phyloP scores from a whole-genome alignment of 768 basidiomycete genomes.

The Sistotremastrum suecicum region DNA sequence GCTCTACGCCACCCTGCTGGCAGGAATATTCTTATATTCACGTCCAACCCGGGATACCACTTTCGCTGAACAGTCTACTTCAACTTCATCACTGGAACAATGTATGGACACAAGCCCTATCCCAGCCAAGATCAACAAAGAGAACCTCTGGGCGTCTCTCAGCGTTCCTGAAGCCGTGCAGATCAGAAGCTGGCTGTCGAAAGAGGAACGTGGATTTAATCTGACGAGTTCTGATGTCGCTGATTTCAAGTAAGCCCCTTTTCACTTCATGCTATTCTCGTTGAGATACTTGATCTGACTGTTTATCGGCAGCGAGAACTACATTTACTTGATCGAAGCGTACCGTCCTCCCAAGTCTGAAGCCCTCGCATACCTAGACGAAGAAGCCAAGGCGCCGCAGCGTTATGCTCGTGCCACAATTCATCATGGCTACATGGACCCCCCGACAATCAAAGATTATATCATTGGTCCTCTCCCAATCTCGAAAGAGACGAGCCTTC shows the following conservation, averaged over 20 bases:
- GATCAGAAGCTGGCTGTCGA: constrained; percentile 32
- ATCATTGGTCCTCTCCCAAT: constrained; percentile 46
- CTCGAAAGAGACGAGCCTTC: constrained; percentile 22
- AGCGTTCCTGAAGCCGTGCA: constrained; percentile 27
- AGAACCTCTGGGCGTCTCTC: constrained; percentile 40
- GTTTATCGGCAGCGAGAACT: constrained; percentile 25
- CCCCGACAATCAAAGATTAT: constrained; percentile 37
- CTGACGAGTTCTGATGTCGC: constrained; percentile 25
- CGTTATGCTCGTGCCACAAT: constrained; percentile 36
- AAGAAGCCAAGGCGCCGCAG: constrained; percentile 15
- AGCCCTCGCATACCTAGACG: constrained; percentile 31
- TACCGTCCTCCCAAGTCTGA: constrained; percentile 34
- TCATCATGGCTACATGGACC: constrained; percentile 28
- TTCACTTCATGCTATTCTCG: background rate
- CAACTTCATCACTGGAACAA: background rate
- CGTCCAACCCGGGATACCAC: too few relatives aligned
- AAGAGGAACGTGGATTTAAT: constrained; percentile 29
- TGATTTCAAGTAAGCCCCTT: constrained; percentile 9
- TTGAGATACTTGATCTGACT: background rate
- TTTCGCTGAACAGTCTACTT: too few relatives aligned
- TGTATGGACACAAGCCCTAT: background rate
- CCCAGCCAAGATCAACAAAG: background rate
- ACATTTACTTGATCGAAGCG: constrained; percentile 34
- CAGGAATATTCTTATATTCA: too few relatives aligned
- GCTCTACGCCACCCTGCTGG: too few relatives aligned